Evolutionary conservation across 148 eudicot species (phyloP), one percentile per base, ranked within the genome.

Genomic region (Nepenthes gracilis): DNA sequence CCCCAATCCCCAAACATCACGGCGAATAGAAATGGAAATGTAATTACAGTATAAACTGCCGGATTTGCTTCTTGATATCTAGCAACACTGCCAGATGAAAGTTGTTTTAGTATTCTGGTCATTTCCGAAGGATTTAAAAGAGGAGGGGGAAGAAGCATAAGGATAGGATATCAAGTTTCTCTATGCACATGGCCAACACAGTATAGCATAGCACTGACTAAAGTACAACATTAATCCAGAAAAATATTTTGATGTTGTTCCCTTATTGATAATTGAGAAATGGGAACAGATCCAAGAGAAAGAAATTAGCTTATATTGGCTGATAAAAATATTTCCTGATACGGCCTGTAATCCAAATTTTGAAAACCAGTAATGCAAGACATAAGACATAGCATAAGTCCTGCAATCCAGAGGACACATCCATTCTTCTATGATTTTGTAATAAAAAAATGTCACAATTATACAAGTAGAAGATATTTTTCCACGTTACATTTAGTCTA

Each of bases 1-100:
- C 99, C 99, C 99, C 99, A 94, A 72, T 94, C 99, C 51, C 99
- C 99, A 76, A 89, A 94, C 99, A 94, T 94, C 79, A 94, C 99
- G 8, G 97, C 99, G 57, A 94, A 94, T 75, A 94, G 87, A 75
- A 94, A 94, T 15, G 99, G 99, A 66, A 94, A 94, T 49, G 99
- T 94, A 77, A 94, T 64, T 12, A 94, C 70, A 33, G 99, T 75
- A 80, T 83, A 94, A 61, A 94, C 97, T 36, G 99, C 90, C 35
- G 97, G 99, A 75, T 94, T 94, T 61, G 93, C 97, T 80, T 94
- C 99, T 81, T 86, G 89, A 71, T 94, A 94, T 75, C 84, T 81
- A 34, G 93, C 95, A 73, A 94, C 88, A 72, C 99, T 94, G 97
- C 57, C 61, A 78, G 67, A 59, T 61, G 66, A 60, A 12, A 35